Base-by-base conservation (phyloP, 805 yeast genomes). In the Ogataea trehalophila region DNA sequence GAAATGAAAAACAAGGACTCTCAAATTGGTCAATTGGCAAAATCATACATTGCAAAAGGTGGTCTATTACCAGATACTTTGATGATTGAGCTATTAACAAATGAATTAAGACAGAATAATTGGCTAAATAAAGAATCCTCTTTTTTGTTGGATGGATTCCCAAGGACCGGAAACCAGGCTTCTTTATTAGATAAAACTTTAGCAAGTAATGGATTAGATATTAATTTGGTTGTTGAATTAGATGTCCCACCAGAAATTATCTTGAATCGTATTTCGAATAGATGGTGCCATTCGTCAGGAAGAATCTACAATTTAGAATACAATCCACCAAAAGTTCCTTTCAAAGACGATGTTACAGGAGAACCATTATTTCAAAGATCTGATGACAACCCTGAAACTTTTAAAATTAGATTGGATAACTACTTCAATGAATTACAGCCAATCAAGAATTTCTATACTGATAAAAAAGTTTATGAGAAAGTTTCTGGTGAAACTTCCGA, bases 101-200 rank as follows among this genome's bases (percentile, higher is more conserved):
- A 62, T 14, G 83, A 85, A 44, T 64, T 89, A 47, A 44, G 54
- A 7, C 46, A 52, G 6, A 58, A 65, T 6, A 57, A 65, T 8
- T 78, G 83, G 75, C 69, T 81, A 17, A 65, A 69, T 35, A 40
- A 66, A 0, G 45, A 66, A 1, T 54, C 81, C 1, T 68, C 81
- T 6, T 91, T 95, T 87, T 70, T 91, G 31, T 70, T 92, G 42
- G 98, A 91, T 63, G 98, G 98, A 39, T 92, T 90, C 59, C 98
- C 98, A 5, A 73, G 98, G 52, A 92, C 94, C 0, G 60, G 70
- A 17, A 67, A 66, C 4, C 98, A 91, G 66, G 97, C 97, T 0
- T 60, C 63, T 37, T 75, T 72, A 9, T 68, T 89, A 36, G 80
- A 80, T 46, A 54, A 59, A 15, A 71, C 70, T 6, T 68, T 85